Percentiles rank a stretch among this genome's conserved stretches.
These are phyloP conservation scores for Aspergillus amoenus DNA, from an alignment of 2,329 filamentous ascomycete genomes.

Conservation along the genomic window DNA sequence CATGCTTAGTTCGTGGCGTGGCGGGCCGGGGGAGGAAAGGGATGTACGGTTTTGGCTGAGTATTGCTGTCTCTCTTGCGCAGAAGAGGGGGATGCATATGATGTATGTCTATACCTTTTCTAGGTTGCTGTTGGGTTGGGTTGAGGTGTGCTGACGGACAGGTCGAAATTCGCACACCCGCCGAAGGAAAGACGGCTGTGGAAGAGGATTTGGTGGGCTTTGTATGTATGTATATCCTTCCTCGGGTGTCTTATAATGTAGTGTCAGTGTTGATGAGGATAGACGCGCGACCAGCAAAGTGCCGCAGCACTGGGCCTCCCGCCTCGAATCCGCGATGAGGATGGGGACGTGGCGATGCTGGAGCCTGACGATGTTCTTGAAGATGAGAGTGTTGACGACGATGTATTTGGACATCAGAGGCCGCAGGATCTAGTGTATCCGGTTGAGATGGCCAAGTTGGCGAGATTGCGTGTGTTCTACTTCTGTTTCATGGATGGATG, in stretches of 20 bases:
- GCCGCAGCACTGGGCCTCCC: constrained; percentile 48
- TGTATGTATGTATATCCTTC: constrained; percentile 38
- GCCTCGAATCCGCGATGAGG: constrained; percentile 50
- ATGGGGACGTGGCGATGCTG: constrained; percentile 48
- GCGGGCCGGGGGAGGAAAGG: constrained; percentile 49
- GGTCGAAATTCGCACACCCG: constrained; percentile 32
- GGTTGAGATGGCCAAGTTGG: constrained; percentile 41
- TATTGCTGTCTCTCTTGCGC: constrained; percentile 52
- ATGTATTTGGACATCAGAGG: constrained; percentile 31
- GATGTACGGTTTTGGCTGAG: constrained; percentile 54
- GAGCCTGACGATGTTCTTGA: constrained; percentile 38
- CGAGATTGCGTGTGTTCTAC: constrained; percentile 39
- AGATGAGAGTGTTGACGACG: constrained; percentile 25
- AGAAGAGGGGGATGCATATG: constrained; percentile 45
- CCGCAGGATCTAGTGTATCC: constrained; percentile 35
- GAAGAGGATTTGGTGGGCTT: constrained; percentile 55
- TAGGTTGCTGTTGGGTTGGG: too few relatives aligned
- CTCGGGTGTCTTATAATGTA: too few relatives aligned
- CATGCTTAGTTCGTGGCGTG: constrained; percentile 57
- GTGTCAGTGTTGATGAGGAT: background rate
- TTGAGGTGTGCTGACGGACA: background rate
- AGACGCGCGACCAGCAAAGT: constrained; percentile 51
- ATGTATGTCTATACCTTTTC: constrained; percentile 24
- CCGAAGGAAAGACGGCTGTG: constrained; percentile 41
- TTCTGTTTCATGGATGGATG: too few relatives aligned